Base-by-base conservation (phyloP, 129 eudicot species). In the Dittrichia graveolens region DNA sequence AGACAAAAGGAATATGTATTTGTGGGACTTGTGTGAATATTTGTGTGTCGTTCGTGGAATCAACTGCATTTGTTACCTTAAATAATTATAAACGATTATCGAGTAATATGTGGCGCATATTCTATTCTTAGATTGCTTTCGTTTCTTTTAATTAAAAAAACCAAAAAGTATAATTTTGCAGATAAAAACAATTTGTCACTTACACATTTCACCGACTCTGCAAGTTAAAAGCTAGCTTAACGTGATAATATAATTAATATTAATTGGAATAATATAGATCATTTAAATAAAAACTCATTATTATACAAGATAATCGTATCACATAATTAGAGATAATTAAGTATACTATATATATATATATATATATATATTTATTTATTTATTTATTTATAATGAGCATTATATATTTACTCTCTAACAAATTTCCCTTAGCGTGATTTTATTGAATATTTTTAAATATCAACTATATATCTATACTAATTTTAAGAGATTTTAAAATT, bases 1-100 rank as follows among this genome's bases (percentile, higher is more conserved):
- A 38, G 82, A 78, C 72, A 62, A 78, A 78, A 71, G 57, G 82
- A 70, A 78, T 70, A 78, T 66, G 16, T 34, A 61, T 42, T 70
- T 43, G 76, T 78, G 77, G 76, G 72, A 77, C 77, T 78, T 78
- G 59, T 52, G 71, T 53, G 46, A 78, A 56, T 52, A 61, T 62
- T 69, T 69, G 72, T 61, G 71, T 72, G 64, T 62, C 72, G 42
- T 78, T 35, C 72, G 24, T 70, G 37, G 42, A 69, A 69, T 70
- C 48, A 69, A 41, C 58, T 41, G 4, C 40, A n/a, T 45, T 77
- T 59, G 18, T 50, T 24, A 11, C 16, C 61, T 47, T 77, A 69
- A 49, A 61, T 49, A 69, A 37, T 42, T 7, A 8, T 70, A 41
- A 60, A 61, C 66, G 50, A 60, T n/a, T 49, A 60, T 77, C 76